These are phyloP conservation scores for Leccinum longicurvipes DNA, from an alignment of 768 basidiomycete species.

Conservation along the genomic window DNA sequence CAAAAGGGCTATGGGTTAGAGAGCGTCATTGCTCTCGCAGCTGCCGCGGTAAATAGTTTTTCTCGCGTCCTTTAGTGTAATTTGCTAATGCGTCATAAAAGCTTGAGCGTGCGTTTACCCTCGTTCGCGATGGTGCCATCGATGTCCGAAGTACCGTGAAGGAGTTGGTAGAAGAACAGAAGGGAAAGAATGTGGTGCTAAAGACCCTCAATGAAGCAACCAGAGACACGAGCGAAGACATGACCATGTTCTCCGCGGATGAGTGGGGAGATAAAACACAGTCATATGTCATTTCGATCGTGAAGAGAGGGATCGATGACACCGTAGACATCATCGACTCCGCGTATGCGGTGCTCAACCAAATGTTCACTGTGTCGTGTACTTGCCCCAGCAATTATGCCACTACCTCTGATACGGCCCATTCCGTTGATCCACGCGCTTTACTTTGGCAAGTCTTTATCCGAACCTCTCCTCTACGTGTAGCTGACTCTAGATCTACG, in stretches of 20 bases:
- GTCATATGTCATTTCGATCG: neutral
- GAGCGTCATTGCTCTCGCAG: neutral
- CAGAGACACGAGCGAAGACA: slow-evolving; percentile 1
- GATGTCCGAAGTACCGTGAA: neutral
- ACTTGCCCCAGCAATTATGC: neutral
- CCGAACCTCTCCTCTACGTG: no score
- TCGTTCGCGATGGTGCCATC: neutral
- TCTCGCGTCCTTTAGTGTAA: neutral
- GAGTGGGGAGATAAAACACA: neutral
- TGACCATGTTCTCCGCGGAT: neutral
- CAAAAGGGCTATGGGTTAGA: neutral
- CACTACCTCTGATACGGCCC: neutral
- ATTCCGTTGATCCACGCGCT: neutral
- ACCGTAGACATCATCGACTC: neutral
- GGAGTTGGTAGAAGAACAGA: slow-evolving; percentile 4
- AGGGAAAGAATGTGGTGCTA: neutral
- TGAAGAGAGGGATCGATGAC: neutral
- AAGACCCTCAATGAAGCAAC: slow-evolving; percentile 5
- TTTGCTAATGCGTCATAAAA: neutral
- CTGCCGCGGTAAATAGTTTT: neutral
- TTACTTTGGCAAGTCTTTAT: slow-evolving; percentile 1
- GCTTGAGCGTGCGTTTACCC: neutral
- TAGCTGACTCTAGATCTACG: no score
- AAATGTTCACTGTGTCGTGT: no score
- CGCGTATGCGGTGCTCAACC: neutral